Evolutionary conservation across 371 early-diverging fungal genomes (phyloP).

Genomic region (Mucor indicus): DNA sequence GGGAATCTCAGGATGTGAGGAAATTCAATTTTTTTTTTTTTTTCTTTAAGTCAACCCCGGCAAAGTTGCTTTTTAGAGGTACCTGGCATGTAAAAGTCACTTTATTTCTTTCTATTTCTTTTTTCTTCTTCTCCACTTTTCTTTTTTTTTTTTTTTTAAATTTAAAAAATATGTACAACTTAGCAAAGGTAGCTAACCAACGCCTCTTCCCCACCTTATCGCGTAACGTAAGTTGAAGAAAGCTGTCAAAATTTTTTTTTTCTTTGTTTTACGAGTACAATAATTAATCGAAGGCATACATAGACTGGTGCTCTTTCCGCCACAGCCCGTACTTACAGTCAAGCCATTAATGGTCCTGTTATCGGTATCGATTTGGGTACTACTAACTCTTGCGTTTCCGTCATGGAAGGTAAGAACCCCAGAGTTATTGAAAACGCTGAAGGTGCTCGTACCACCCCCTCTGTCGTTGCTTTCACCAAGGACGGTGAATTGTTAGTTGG

Average conservation of each 20-base stretch:
- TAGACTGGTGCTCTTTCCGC: conserved; percentile 30
- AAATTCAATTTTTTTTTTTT: too few relatives aligned
- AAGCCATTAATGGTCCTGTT: conserved; percentile 83
- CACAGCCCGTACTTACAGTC: conserved; percentile 46
- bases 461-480: conserved; percentile 88
- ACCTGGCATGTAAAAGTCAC: too few relatives aligned
- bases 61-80: too few relatives aligned
- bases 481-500: conserved; percentile 90
- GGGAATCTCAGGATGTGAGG: too few relatives aligned
- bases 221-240: conserved; percentile 33
- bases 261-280: background rate
- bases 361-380: conserved; percentile 99
- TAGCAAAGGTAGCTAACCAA: conserved; percentile 33
- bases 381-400: conserved; percentile 96
- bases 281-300: background rate
- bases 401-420: conserved; percentile 93
- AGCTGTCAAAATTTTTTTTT: too few relatives aligned
- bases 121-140: conserved; percentile 11
- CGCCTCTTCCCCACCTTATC: conserved; percentile 31
- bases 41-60: too few relatives aligned
- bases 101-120: too few relatives aligned
- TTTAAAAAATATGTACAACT: conserved; percentile 35
- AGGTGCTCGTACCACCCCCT: conserved; percentile 94
- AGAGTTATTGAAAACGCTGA: conserved; percentile 92
- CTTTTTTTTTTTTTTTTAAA: conserved; percentile 2